phyloP scores from a whole-genome alignment of 2,329 filamentous ascomycete genomes.

The Botrytis sinoallii region DNA sequence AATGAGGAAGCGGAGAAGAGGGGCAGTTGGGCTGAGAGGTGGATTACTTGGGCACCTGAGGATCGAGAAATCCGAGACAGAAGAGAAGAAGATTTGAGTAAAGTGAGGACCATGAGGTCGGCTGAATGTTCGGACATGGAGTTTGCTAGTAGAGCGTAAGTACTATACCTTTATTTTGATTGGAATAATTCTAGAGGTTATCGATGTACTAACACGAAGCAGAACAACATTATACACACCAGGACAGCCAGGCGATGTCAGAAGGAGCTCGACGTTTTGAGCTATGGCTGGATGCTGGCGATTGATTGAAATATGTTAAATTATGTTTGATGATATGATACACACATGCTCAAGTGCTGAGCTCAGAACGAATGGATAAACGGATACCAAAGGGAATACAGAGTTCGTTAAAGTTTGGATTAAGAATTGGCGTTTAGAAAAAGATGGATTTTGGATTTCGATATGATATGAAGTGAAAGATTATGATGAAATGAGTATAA shows the following conservation, averaged over 20 bases:
- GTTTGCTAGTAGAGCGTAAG: neutral
- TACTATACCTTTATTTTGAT: neutral
- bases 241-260: constrained; percentile 1
- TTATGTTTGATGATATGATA: neutral
- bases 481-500: neutral
- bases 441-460: neutral
- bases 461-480: neutral
- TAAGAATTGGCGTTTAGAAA: neutral
- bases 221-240: constrained; percentile 8
- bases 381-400: neutral
- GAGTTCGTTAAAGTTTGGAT: neutral
- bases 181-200: neutral
- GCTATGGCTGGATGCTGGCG: neutral
- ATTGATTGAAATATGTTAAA: neutral
- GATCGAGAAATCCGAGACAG: neutral
- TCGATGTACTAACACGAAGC: neutral
- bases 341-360: constrained; percentile 3
- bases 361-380: neutral
- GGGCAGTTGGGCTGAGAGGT: neutral
- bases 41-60: constrained; percentile 11
- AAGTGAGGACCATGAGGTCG: neutral
- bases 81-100: neutral
- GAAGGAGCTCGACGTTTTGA: neutral
- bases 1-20: neutral
- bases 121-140: constrained; percentile 5